These are phyloP conservation scores for Arthrobotrys conoides DNA, from an alignment of 2,329 filamentous ascomycete species.

Conservation along the genomic window DNA sequence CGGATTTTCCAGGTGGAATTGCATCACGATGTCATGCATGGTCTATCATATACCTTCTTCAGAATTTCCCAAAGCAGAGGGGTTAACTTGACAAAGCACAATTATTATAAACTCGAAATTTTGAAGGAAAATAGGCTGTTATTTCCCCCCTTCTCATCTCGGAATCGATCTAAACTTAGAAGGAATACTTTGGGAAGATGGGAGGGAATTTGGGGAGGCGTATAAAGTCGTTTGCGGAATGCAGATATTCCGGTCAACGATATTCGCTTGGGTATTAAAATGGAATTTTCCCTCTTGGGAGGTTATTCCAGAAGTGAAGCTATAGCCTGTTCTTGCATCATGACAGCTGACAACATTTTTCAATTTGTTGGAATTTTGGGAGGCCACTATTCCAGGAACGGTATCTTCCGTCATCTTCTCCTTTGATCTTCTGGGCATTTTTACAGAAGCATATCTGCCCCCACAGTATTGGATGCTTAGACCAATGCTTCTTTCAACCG, in stretches of 20 bases:
- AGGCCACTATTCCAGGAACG: not conserved
- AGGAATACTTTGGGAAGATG: not conserved
- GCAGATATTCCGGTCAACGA: slow-evolving; percentile 18
- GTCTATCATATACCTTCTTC: slow-evolving; percentile 16
- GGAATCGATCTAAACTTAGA: slow-evolving; percentile 19
- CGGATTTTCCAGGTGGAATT: slow-evolving; percentile 26
- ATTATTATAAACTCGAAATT: not conserved
- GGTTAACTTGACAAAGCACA: not conserved
- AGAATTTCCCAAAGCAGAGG: not conserved
- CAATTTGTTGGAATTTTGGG: slow-evolving; percentile 28
- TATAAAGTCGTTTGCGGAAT: slow-evolving; percentile 26
- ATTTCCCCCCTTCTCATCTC: not conserved
- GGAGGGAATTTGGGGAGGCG: not conserved
- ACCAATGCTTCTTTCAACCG: slow-evolving; percentile 9
- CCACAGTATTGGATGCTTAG: slow-evolving; percentile 29
- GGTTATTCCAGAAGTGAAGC: not conserved
- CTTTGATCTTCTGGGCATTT: slow-evolving; percentile 24
- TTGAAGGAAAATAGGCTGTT: slow-evolving; percentile 17
- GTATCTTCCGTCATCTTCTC: slow-evolving; percentile 26
- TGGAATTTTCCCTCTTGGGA: slow-evolving; percentile 31
- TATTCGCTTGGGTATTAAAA: slow-evolving; percentile 12
- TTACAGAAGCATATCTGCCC: not conserved
- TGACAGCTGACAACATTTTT: slow-evolving; percentile 16
- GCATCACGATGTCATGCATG: slow-evolving; percentile 40
- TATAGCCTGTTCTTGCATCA: slow-evolving; percentile 37